Conservation (phyloP, 75 land plant genomes). For the Pinus albicaulis region DNA sequence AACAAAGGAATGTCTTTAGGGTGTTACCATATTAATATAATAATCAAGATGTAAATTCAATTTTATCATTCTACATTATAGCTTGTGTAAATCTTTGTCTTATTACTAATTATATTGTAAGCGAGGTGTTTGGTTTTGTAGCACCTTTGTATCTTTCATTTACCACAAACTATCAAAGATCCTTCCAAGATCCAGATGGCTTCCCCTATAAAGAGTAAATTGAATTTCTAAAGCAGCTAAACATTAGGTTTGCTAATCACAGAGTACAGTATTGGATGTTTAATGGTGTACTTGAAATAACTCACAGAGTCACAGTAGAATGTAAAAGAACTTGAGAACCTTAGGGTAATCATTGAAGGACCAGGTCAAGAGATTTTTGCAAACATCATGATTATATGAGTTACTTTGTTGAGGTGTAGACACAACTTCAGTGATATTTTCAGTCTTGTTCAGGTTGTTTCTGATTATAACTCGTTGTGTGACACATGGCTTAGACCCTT, state of each 20-base stretch:
- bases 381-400: background rate
- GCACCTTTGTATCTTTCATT: background rate
- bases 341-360: conserved; percentile 2
- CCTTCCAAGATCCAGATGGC: background rate
- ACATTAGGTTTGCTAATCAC: background rate
- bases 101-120: too few relatives aligned
- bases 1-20: background rate
- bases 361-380: background rate
- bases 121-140: background rate
- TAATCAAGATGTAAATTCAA: background rate
- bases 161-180: background rate
- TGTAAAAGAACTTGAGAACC: background rate
- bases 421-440: background rate
- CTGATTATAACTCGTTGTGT: too few relatives aligned
- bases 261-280: background rate
- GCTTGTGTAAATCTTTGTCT: background rate
- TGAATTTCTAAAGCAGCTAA: too few relatives aligned
- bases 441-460: too few relatives aligned
- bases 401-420: background rate
- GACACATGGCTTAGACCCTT: too few relatives aligned
- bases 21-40: background rate
- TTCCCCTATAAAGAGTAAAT: background rate
- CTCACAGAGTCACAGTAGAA: background rate
- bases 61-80: background rate
- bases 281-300: background rate